Conservation (phyloP, 306 rosid genomes). For the Trifolium repens region DNA sequence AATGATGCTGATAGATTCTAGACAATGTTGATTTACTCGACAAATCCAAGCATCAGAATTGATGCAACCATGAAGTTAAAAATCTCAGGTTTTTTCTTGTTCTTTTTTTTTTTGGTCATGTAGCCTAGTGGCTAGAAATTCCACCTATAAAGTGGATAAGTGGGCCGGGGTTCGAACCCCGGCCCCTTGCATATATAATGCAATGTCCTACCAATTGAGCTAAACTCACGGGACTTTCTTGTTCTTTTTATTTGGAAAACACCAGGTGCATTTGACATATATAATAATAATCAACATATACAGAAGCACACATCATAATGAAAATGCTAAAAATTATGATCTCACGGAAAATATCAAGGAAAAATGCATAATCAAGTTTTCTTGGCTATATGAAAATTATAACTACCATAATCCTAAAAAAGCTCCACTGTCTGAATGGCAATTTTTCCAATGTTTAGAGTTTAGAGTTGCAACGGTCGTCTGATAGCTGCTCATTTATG, state of each 20-base stretch:
- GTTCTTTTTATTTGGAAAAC: constrained; percentile 28
- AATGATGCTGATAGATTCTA: constrained; percentile 23
- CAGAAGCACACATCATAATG: constrained; percentile 7
- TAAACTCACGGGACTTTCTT: background rate
- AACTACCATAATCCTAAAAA: background rate
- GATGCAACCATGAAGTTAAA: constrained; percentile 23
- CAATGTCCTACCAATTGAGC: no score
- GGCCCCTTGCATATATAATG: no score
- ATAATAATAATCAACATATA: constrained; percentile 15
- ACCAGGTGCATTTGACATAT: constrained; percentile 12
- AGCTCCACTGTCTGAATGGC: constrained; percentile 4
- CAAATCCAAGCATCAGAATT: constrained; percentile 28
- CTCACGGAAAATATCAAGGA: constrained; percentile 4
- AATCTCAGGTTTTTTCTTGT: constrained; percentile 9
- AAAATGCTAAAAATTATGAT: constrained; percentile 33
- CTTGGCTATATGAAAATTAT: background rate
- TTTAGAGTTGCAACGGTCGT: background rate
- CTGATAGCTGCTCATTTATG: background rate
- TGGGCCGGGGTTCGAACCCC: no score
- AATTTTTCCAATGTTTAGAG: constrained; percentile 2
- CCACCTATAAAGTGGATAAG: no score
- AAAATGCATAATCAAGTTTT: constrained; percentile 12
- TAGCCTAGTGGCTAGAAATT: no score
- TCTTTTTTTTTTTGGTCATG: background rate
- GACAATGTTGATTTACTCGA: constrained; percentile 32